Conservation (phyloP, 768 basidiomycete species). For the Cytidiella melzeri region DNA sequence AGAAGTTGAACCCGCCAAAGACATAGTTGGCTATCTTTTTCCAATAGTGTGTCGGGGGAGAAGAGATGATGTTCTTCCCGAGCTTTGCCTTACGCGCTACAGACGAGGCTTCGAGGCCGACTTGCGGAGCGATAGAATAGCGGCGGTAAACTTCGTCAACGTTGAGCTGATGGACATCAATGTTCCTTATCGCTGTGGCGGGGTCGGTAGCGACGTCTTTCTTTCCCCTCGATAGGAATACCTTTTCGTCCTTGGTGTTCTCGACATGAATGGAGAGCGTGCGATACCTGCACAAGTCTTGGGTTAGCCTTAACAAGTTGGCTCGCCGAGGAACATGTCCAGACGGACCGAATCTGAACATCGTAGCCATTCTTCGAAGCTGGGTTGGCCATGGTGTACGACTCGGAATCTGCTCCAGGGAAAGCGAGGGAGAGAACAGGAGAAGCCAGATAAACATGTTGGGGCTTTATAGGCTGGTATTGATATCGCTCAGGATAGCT, state of each 20-base stretch:
- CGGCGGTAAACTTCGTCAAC: slow-evolving; percentile 32
- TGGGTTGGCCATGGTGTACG: neutral
- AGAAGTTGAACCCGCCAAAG: slow-evolving; percentile 52
- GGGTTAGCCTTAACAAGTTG: no score
- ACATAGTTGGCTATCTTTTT: slow-evolving; percentile 47
- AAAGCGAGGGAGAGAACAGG: neutral
- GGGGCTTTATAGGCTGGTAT: neutral
- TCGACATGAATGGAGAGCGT: slow-evolving; percentile 42
- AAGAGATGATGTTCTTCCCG: slow-evolving; percentile 44
- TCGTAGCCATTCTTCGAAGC: neutral
- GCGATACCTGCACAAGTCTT: slow-evolving; percentile 27
- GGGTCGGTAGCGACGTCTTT: slow-evolving; percentile 23
- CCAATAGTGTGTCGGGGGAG: slow-evolving; percentile 41
- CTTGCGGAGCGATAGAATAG: neutral
- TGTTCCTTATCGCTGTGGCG: slow-evolving; percentile 33
- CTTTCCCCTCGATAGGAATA: slow-evolving; percentile 12
- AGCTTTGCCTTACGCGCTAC: slow-evolving; percentile 19
- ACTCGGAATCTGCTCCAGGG: neutral
- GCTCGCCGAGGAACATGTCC: neutral
- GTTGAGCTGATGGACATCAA: slow-evolving; percentile 43
- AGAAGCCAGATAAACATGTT: neutral
- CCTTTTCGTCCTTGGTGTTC: slow-evolving; percentile 17
- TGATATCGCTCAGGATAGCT: neutral
- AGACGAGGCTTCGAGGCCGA: slow-evolving; percentile 1
- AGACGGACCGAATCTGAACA: neutral